Evolutionary conservation across 495 filamentous ascomycete species (phyloP), one percentile per base, ranked within the genome.

Genomic region (Pyronema omphalodes): DNA sequence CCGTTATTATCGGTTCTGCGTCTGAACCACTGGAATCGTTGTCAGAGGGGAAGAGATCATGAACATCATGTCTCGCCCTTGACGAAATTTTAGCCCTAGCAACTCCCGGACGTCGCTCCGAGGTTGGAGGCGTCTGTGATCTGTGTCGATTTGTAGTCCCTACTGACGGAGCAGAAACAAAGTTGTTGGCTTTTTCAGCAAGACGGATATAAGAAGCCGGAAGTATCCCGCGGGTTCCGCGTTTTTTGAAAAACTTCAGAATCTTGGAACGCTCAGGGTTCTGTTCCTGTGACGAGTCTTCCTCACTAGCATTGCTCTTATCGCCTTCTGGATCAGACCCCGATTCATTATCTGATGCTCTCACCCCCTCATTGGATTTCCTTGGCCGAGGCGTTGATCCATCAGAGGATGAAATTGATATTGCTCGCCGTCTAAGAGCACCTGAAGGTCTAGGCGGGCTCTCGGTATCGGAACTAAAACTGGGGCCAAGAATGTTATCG

Each of bases 71-170:
- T 53, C 43, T 67, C 40, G 68, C 7, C 61, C 66, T 47, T 60
- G 68, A 37, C 67, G 57, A 56, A n/a, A 60, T 49, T 52, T 57
- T 57, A 7, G 52, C 47, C 45, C 57, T 57, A 37, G 80, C 80
- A 17, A 83, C 69, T 19, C 80, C 83, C 56, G 74, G 74, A 52
- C 74, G 74, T 23, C 61, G 55, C 11, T 55, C 53, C 14, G 55
- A 61, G 9, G 61, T 62, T 5, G 62, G 60, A 14, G 45, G 66
- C 12, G 66, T 67, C 14, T 55, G 69, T 58, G 66, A 71, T 61
- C 54, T 69, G n/a, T n/a, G n/a, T n/a, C n/a, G n/a, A n/a, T n/a
- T n/a, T n/a, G n/a, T n/a, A n/a, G n/a, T n/a, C n/a, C n/a, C n/a
- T n/a, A n/a, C n/a, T n/a, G n/a, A n/a, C n/a, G n/a, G 35, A 5